Conservation (phyloP, 768 basidiomycete species). For the Serendipita vermifera region DNA sequence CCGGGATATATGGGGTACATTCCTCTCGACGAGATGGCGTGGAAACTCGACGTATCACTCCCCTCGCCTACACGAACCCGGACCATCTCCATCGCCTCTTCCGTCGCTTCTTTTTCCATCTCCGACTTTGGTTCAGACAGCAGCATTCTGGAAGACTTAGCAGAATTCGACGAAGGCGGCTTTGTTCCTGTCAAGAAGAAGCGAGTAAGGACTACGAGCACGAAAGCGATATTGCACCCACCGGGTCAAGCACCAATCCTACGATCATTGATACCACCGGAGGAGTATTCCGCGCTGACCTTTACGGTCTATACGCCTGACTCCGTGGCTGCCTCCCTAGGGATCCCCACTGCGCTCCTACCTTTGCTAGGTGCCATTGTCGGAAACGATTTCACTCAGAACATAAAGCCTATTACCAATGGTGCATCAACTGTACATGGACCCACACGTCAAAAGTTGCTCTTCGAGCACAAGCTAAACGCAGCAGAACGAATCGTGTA, state of each 20-base stretch:
- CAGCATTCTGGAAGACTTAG: constrained; percentile 11
- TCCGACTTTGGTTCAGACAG: not conserved
- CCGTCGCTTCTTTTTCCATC: not conserved
- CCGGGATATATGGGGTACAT: constrained; percentile 61
- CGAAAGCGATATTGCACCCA: constrained; percentile 12
- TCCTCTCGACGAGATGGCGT: constrained; percentile 62
- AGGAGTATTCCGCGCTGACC: constrained; percentile 31
- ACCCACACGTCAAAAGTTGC: constrained; percentile 28
- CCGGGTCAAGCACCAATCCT: not conserved
- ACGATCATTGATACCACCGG: constrained; percentile 11
- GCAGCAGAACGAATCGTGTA: constrained; percentile 52
- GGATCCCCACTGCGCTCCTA: constrained; percentile 55
- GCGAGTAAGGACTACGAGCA: constrained; percentile 37
- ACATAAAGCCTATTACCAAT: constrained; percentile 16
- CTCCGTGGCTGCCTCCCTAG: constrained; percentile 47
- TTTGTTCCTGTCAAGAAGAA: constrained; percentile 46
- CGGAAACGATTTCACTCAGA: constrained; percentile 66
- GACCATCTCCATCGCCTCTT: constrained; percentile 5
- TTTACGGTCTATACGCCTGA: constrained; percentile 49
- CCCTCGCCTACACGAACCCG: constrained; percentile 7
- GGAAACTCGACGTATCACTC: constrained; percentile 26
- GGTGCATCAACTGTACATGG: not conserved
- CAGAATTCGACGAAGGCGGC: constrained; percentile 34
- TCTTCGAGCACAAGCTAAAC: constrained; percentile 52
- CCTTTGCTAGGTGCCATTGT: constrained; percentile 67